A percentile compares a stretch with the other conserved stretches of the same genome.
phyloP scores from a whole-genome alignment of 768 basidiomycete species.

The Crucibulum laeve region DNA sequence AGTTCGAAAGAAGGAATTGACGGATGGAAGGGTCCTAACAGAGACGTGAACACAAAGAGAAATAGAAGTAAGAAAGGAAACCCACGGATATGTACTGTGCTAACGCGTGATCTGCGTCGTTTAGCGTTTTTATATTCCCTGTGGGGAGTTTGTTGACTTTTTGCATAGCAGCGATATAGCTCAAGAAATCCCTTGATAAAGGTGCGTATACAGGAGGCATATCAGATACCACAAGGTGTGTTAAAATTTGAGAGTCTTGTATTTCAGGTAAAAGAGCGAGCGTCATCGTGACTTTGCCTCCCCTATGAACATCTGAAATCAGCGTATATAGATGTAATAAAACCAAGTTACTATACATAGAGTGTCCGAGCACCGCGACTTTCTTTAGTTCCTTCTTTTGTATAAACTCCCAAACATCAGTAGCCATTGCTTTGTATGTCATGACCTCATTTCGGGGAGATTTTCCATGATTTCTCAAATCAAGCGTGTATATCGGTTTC shows the following conservation, averaged over 20 bases:
- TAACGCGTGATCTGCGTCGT: slow-evolving; percentile 68
- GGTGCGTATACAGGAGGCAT: slow-evolving; percentile 66
- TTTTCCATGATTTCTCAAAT: slow-evolving; percentile 86
- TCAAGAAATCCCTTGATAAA: slow-evolving; percentile 58
- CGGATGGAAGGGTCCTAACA: slow-evolving; percentile 68
- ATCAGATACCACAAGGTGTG: slow-evolving; percentile 71
- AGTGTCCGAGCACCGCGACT: slow-evolving; percentile 82
- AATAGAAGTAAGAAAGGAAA: slow-evolving; percentile 1
- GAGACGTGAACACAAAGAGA: background rate
- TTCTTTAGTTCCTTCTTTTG: slow-evolving; percentile 45
- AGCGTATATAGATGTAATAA: background rate
- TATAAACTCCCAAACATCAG: slow-evolving; percentile 71
- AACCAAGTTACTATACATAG: slow-evolving; percentile 56
- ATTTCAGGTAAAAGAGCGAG: slow-evolving; percentile 46
- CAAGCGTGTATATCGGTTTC: slow-evolving; percentile 72
- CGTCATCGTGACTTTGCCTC: slow-evolving; percentile 80
- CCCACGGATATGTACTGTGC: slow-evolving; percentile 58
- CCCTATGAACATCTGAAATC: slow-evolving; percentile 49
- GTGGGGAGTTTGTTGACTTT: slow-evolving; percentile 51
- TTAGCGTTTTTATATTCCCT: slow-evolving; percentile 48
- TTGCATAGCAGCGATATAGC: slow-evolving; percentile 71
- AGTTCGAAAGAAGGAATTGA: slow-evolving; percentile 85
- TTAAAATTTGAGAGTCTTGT: slow-evolving; percentile 35
- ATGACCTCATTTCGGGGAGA: slow-evolving; percentile 75
- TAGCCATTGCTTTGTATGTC: slow-evolving; percentile 76